These are phyloP conservation scores for Tetracladium setigerum DNA, from an alignment of 495 filamentous ascomycete genomes.

Conservation along the genomic window DNA sequence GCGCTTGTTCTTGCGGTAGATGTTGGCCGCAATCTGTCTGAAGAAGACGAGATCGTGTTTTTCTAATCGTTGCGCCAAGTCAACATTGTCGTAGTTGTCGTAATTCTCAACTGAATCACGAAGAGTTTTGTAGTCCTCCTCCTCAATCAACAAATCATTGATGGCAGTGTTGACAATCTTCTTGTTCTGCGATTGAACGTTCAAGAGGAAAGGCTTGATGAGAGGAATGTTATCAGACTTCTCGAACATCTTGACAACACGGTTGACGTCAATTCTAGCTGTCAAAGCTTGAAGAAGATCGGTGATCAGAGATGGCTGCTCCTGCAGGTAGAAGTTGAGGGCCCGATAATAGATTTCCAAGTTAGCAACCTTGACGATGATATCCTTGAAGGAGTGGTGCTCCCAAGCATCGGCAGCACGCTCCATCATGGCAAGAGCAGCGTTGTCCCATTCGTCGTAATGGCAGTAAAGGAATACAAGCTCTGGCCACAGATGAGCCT, in stretches of 20 bases:
- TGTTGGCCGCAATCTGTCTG: conserved; percentile 94
- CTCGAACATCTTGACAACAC: conserved; percentile 96
- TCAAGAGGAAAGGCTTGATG: conserved; percentile 98
- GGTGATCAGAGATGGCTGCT: conserved; percentile 90
- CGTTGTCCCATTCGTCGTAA: conserved; percentile 99
- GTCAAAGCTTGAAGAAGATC: conserved; percentile 91
- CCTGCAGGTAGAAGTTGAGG: conserved; percentile 95
- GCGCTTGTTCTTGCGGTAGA: conserved; percentile 99
- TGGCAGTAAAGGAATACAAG: conserved; percentile 98
- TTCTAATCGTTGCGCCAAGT: conserved; percentile 91
- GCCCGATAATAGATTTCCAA: conserved; percentile 98
- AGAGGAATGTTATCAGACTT: conserved; percentile 96
- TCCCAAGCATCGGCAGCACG: conserved; percentile 97
- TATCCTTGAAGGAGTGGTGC: conserved; percentile 99
- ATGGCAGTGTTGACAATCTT: conserved; percentile 95
- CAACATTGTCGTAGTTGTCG: conserved; percentile 96
- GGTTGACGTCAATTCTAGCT: conserved; percentile 92
- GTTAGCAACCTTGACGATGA: conserved; percentile 95
- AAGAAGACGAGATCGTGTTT: conserved; percentile 98
- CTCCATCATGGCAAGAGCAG: conserved; percentile 98
- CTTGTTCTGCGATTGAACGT: conserved; percentile 97
- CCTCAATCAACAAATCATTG: conserved; percentile 96
- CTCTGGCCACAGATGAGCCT: conserved; percentile 95
- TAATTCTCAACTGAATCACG: conserved; percentile 97
- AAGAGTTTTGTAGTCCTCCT: conserved; percentile 98